phyloP scores from a whole-genome alignment of 176 grass and related monocot genomes.

The Carex parvula region DNA sequence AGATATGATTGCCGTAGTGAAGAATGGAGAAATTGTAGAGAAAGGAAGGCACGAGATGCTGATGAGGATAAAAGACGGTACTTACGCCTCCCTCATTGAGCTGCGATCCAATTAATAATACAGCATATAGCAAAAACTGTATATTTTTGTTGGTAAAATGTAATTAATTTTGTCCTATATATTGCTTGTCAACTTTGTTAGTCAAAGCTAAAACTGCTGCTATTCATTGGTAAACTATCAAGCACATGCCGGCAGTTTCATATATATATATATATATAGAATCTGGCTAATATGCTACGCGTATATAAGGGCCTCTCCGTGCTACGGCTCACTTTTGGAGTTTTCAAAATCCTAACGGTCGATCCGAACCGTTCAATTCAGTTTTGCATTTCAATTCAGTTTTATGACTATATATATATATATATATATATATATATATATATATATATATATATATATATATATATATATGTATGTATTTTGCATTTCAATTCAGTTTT shows the following conservation, averaged over 20 bases:
- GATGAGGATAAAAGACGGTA: conserved; percentile 22
- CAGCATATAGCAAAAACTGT: background rate
- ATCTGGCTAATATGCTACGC: no score
- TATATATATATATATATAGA: no score
- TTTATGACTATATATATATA: no score
- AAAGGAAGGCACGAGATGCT: conserved; percentile 32
- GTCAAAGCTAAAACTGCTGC: background rate
- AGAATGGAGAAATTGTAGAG: conserved; percentile 40
- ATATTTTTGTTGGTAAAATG: background rate
- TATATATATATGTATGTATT: no score
- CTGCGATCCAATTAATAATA: conserved; percentile 14
- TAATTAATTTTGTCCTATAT: background rate
- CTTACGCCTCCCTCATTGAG: conserved; percentile 36
- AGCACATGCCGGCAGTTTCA: background rate
- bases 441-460: no score
- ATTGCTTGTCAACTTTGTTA: background rate
- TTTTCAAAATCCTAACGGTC: no score
- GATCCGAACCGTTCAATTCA: no score
- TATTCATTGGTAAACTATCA: background rate
- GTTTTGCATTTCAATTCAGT: no score
- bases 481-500: conserved; percentile 14
- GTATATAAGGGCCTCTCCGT: no score
- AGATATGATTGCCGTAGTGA: conserved; percentile 34
- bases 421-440: no score
- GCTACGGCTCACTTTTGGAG: no score